These are phyloP conservation scores for Pythium rhizo-oryzae DNA, from an alignment of 352 stramenopile species.

Conservation along the genomic window DNA sequence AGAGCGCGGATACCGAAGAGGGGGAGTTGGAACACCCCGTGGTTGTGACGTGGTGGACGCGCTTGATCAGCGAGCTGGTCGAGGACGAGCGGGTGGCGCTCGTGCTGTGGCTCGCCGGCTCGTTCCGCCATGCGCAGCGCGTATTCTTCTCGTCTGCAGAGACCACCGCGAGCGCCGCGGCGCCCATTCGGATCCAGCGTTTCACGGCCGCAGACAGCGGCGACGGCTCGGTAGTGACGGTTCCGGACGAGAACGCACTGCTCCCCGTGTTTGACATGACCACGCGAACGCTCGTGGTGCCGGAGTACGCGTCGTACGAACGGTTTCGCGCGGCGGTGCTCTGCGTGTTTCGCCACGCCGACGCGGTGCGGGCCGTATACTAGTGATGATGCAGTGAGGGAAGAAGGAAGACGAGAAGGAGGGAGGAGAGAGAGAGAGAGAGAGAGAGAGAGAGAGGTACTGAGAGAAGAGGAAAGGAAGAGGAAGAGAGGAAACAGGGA, in stretches of 20 bases:
- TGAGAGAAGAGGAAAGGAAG: too few relatives aligned
- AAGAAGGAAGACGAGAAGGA: not conserved
- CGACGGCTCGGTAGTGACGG: not conserved
- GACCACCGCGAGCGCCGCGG: not conserved
- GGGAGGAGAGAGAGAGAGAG: not conserved
- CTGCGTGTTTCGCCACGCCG: constrained; percentile 39
- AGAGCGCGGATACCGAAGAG: not conserved
- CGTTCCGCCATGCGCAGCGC: constrained; percentile 46
- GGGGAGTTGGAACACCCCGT: not conserved
- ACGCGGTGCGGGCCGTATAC: constrained; percentile 5
- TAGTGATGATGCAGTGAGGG: constrained; percentile 27
- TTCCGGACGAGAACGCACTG: not conserved
- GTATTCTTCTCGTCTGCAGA: constrained; percentile 40
- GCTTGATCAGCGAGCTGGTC: constrained; percentile 55
- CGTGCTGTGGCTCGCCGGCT: constrained; percentile 55
- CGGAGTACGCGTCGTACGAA: constrained; percentile 56
- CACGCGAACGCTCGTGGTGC: constrained; percentile 44
- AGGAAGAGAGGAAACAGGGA: too few relatives aligned
- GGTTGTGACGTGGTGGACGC: constrained; percentile 44
- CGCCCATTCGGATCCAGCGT: constrained; percentile 1
- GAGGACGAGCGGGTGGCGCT: constrained; percentile 63
- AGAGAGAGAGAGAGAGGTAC: not conserved
- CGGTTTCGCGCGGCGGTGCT: constrained; percentile 54
- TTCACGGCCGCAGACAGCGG: not conserved
- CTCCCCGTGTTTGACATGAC: constrained; percentile 37